Conservation (phyloP, 2,329 filamentous ascomycete genomes). For the Seiridium unicorne region DNA sequence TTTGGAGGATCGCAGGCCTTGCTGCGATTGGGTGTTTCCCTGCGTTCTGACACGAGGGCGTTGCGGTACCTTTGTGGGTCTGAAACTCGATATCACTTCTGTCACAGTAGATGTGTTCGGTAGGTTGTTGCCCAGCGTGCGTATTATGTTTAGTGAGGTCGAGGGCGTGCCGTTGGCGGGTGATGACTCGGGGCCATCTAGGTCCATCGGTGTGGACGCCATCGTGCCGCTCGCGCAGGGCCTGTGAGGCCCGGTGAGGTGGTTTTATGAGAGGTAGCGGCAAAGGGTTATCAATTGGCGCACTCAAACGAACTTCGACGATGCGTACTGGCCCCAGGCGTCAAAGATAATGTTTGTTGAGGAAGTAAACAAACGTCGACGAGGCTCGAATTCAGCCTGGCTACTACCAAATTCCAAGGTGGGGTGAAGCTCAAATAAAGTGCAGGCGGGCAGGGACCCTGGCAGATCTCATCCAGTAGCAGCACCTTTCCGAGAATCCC, state of each 20-base stretch:
- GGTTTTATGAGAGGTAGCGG: not conserved
- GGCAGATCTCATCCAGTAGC: not conserved
- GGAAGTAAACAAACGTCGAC: conserved; percentile 2
- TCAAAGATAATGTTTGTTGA: not conserved
- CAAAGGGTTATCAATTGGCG: not conserved
- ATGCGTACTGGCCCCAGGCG: not conserved
- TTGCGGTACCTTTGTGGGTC: conserved; percentile 70
- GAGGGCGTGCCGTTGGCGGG: conserved; percentile 36
- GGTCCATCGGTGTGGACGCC: conserved; percentile 44
- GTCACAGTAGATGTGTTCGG: conserved; percentile 64
- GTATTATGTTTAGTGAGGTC: conserved; percentile 47
- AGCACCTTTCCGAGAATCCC: not conserved
- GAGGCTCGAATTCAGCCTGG: conserved; percentile 6
- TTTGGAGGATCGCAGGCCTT: not conserved
- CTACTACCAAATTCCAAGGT: not conserved
- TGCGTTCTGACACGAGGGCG: not conserved
- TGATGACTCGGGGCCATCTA: conserved; percentile 44
- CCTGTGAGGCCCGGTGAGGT: not conserved
- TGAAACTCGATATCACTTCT: conserved; percentile 75
- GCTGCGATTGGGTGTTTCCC: not conserved
- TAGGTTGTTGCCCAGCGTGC: conserved; percentile 39
- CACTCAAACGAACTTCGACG: not conserved
- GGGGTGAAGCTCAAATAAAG: not conserved
- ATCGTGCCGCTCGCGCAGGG: not conserved
- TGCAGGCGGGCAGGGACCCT: not conserved